Base-by-base conservation (phyloP, 116 monocot genomes). In the Papilionanthe hybrid region DNA sequence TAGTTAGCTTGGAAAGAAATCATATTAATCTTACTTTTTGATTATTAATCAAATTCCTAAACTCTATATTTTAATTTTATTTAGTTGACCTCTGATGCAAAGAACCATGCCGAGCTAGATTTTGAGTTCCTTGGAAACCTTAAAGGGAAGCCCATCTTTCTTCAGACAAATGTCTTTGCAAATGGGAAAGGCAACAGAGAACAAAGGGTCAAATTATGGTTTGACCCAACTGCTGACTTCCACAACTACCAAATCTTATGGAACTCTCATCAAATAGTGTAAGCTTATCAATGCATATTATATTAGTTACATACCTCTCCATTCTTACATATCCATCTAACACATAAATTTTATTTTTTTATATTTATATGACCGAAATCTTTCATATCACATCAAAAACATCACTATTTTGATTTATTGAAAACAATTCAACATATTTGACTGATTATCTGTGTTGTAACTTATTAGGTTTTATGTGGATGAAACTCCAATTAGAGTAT, bases 111-210 rank as follows among this genome's bases (percentile, higher is more conserved):
- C 17, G 92, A 89, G 80, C 65, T 89, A 7, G 89, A 89, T 72
- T 86, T 92, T 13, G 92, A 92, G 82, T 89, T 92, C 84, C 29
- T 89, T 71, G 92, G 92, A 20, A 86, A 89, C 78, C 77, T 69
- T 72, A 45, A 81, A 80, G 92, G 92, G 13, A 77, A 76, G 23
- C 87, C 89, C 20, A 78, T 85, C 67, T 79, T 73, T 17, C 81
- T 92, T 7, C 92, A 92, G 10, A 92, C 92, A 9, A 92, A 92
- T 66, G 57, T 92, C 17, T 89, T 89, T 66, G 65, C 79, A 29
- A 81, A 86, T 58, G 92, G 89, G 7, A 48, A 80, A 7, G 89
- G 92, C 1, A 42, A 81, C 25, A 79, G 92, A 57, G 89, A 87
- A 75, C 85, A 92, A 66, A 77, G 85, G 74, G 55, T 87, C 43